These are phyloP conservation scores for Lentinula lateritia DNA, from an alignment of 768 basidiomycete genomes.

Conservation along the genomic window DNA sequence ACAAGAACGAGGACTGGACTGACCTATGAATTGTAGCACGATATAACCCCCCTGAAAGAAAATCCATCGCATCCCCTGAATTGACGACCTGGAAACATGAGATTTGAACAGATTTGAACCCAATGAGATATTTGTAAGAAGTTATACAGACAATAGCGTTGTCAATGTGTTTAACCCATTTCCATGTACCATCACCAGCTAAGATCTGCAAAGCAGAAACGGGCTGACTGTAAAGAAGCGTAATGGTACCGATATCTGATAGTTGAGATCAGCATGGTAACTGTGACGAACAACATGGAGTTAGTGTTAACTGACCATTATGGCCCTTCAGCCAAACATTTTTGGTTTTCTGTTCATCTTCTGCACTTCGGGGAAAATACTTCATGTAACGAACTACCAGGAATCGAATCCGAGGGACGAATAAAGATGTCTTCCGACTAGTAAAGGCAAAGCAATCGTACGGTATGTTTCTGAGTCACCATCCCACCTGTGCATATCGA, in stretches of 20 bases:
- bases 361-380: slow-evolving; percentile 36
- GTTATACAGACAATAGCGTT: slow-evolving; percentile 25
- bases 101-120: not conserved
- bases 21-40: slow-evolving; percentile 7
- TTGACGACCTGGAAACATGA: slow-evolving; percentile 31
- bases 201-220: slow-evolving; percentile 35
- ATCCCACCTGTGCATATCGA: slow-evolving; percentile 29
- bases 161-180: slow-evolving; percentile 34
- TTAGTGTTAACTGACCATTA: slow-evolving; percentile 22
- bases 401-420: not conserved
- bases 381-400: slow-evolving; percentile 40
- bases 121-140: not conserved
- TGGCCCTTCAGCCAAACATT: slow-evolving; percentile 50
- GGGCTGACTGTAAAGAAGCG: slow-evolving; percentile 39
- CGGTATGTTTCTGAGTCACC: slow-evolving; percentile 23
- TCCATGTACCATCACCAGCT: slow-evolving; percentile 30
- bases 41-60: slow-evolving; percentile 6
- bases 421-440: not conserved
- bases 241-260: slow-evolving; percentile 37
- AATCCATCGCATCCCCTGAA: slow-evolving; percentile 41
- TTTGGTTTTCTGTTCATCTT: slow-evolving; percentile 36
- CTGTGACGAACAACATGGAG: not conserved
- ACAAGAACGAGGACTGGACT: not conserved
- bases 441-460: slow-evolving; percentile 10
- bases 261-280: not conserved